Base-by-base conservation (phyloP, 2,329 filamentous ascomycete genomes). In the Aspergillus fischeri region DNA sequence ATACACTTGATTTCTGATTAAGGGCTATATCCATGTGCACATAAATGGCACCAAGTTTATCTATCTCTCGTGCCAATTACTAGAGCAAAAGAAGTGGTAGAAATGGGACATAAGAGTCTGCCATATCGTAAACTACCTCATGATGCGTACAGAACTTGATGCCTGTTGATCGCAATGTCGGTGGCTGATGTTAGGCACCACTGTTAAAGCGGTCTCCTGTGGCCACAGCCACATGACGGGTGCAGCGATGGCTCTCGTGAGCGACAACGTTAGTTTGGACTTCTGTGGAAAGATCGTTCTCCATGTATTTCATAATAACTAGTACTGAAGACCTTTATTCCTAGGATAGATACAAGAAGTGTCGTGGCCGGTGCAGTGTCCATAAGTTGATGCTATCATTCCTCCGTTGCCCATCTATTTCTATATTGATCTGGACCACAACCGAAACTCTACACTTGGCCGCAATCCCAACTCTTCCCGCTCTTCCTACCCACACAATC, bases 201-300 rank as follows among this genome's bases (percentile, higher is more conserved):
- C 57, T 55, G 49, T 56, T 57, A 54, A 53, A 53, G 52, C 50
- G 38, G 29, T 49, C 49, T 59, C 49, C 55, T 53, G 56, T 61
- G 56, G 60, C 59, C 57, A 60, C 55, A 47, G 51, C 52, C 61
- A 58, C 61, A 63, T 63, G 61, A 61, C 60, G 59, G 54, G 60
- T 53, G 52, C 28, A 49, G 44, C 24, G 7, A 7, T 51, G 32
- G 32, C 29, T n/a, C 49, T 51, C 9, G n/a, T 28, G 27, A 51
- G 21, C 10, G 24, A 47, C 9, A 5, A 47, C 4, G 6, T 47
- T 24, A 17, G 32, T 47, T 27, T 25, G 20, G 21, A 24, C 24
- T 27, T 47, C 9, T 9, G 29, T 35, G 24, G 17, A 38, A 35
- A 3, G 27, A 51, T 51, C 29, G 51, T 21, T 29, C 20, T 38